These are phyloP conservation scores for Hygrophorus russula DNA, from an alignment of 768 basidiomycete genomes.

Conservation along the genomic window DNA sequence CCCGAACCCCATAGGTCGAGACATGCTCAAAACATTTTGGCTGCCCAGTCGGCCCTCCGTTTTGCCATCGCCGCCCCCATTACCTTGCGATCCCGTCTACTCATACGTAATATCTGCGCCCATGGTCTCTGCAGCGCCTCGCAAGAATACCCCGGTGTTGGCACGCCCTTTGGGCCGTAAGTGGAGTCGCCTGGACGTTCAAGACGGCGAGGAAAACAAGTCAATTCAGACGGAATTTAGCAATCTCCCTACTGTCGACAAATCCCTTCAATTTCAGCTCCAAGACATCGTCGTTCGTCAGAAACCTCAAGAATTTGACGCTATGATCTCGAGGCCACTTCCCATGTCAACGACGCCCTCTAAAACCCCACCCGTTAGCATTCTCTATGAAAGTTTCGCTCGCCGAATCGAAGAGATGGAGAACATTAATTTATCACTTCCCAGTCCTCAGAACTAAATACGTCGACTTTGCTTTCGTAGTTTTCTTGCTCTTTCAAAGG, in stretches of 20 bases:
- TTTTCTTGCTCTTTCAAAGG: not conserved
- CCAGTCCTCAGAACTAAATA: not conserved
- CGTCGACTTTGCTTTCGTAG: not conserved
- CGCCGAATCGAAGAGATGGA: too few relatives aligned
- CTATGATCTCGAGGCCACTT: too few relatives aligned
- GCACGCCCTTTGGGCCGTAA: not conserved
- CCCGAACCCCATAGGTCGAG: not conserved
- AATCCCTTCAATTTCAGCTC: not conserved
- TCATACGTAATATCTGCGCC: not conserved
- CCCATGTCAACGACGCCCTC: too few relatives aligned
- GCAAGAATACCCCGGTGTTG: not conserved
- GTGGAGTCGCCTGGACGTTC: not conserved
- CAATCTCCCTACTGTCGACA: not conserved
- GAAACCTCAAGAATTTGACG: too few relatives aligned
- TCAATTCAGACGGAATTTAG: not conserved
- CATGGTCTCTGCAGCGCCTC: not conserved
- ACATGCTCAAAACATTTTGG: not conserved
- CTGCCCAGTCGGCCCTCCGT: not conserved
- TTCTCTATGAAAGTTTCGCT: too few relatives aligned
- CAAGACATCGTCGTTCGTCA: not conserved
- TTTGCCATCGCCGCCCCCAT: not conserved
- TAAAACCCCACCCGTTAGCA: too few relatives aligned
- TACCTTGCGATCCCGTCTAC: not conserved
- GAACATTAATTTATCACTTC: too few relatives aligned
- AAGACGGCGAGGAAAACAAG: not conserved